These are phyloP conservation scores for Zygoascus hellenicus DNA, from an alignment of 1,139 yeast genomes.

Conservation along the genomic window DNA sequence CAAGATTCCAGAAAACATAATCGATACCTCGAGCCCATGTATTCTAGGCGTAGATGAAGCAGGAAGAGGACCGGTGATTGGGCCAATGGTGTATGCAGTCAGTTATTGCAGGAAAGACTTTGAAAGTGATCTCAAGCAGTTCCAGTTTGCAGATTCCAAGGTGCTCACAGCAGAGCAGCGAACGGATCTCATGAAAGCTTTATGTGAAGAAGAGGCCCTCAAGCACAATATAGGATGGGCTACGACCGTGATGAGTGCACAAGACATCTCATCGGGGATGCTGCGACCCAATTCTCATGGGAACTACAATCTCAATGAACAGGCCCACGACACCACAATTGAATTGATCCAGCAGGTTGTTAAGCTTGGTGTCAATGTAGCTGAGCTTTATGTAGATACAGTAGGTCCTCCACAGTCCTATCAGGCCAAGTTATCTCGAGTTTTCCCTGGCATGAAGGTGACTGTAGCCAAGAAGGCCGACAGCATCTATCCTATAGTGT, in stretches of 20 bases:
- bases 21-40: conserved; percentile 29
- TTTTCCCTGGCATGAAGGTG: conserved; percentile 66
- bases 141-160: conserved; percentile 91
- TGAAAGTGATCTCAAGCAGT: conserved; percentile 48
- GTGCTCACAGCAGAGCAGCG: conserved; percentile 71
- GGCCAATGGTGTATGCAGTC: conserved; percentile 95
- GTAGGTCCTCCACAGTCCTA: conserved; percentile 87
- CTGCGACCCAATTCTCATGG: conserved; percentile 51
- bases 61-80: conserved; percentile 92
- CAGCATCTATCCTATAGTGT: conserved; percentile 85
- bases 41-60: conserved; percentile 96
- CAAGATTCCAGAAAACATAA: conserved; percentile 29
- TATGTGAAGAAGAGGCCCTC: conserved; percentile 47
- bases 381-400: conserved; percentile 81
- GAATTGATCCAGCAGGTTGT: conserved; percentile 59
- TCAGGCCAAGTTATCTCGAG: conserved; percentile 60
- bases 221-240: conserved; percentile 76
- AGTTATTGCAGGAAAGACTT: conserved; percentile 64
- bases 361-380: conserved; percentile 55
- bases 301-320: conserved; percentile 77
- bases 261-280: conserved; percentile 88
- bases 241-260: conserved; percentile 76
- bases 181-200: conserved; percentile 50
- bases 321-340: conserved; percentile 94
- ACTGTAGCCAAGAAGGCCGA: conserved; percentile 97